Evolutionary conservation across 2,329 filamentous ascomycete species (phyloP).

Genomic region (Podosphaera xanthii): DNA sequence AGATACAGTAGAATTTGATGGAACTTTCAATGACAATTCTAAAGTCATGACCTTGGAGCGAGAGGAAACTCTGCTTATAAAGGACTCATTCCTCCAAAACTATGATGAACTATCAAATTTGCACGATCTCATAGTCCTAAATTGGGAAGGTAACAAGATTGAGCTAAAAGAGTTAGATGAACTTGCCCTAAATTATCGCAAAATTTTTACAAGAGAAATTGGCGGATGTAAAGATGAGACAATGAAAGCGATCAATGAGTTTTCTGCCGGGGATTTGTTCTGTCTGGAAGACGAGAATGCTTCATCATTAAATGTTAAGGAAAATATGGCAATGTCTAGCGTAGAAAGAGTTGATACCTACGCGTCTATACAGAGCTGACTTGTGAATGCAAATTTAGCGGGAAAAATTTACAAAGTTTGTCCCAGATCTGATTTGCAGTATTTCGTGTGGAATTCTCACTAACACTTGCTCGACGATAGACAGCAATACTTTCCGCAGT

Average conservation of each 20-base stretch:
- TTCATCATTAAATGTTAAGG: too few species aligned
- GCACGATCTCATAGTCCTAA: constrained; percentile 32
- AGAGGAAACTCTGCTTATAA: constrained; percentile 19
- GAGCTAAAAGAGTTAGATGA: constrained; percentile 20
- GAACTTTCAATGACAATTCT: constrained; percentile 12
- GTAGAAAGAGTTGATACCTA: too few species aligned
- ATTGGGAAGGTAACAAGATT: constrained; percentile 35
- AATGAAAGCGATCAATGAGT: constrained; percentile 5
- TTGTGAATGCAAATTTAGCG: too few species aligned
- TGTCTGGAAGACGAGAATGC: constrained; percentile 8
- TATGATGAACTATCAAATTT: constrained; percentile 23
- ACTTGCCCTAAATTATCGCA: constrained; percentile 28
- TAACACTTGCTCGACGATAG: too few species aligned
- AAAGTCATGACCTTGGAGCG: constrained; percentile 11
- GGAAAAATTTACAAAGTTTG: too few species aligned
- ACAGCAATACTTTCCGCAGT: too few species aligned
- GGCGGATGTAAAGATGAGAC: constrained; percentile 33
- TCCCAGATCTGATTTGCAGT: too few species aligned
- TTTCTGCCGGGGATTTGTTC: constrained; percentile 11
- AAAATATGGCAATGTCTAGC: too few species aligned
- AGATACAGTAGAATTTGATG: constrained; percentile 2
- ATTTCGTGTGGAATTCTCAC: too few species aligned
- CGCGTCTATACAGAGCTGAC: too few species aligned
- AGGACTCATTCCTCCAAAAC: constrained; percentile 24
- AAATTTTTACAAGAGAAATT: constrained; percentile 35